phyloP scores from a whole-genome alignment of 2,329 filamentous ascomycete species.

The Torrubiella hemipterigena region DNA sequence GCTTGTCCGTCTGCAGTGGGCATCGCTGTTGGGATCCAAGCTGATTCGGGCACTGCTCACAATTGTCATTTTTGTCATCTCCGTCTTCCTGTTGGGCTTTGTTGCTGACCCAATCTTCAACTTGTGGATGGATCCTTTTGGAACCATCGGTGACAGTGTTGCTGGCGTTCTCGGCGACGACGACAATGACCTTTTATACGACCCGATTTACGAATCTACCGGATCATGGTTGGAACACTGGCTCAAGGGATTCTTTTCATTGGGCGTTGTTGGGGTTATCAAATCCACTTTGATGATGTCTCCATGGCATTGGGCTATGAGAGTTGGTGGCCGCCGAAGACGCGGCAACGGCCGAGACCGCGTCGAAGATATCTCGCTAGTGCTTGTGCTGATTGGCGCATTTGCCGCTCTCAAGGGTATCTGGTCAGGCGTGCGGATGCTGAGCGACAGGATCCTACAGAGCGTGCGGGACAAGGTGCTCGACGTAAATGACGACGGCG shows the following conservation, averaged over 20 bases:
- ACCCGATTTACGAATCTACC: slow-evolving; percentile 34
- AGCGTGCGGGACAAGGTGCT: slow-evolving; percentile 68
- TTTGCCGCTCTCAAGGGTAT: slow-evolving; percentile 71
- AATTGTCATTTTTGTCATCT: slow-evolving; percentile 53
- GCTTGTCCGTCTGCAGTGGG: slow-evolving; percentile 66
- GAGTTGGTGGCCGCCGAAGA: slow-evolving; percentile 49
- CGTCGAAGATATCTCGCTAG: slow-evolving; percentile 66
- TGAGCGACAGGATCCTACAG: slow-evolving; percentile 63
- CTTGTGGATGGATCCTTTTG: slow-evolving; percentile 69
- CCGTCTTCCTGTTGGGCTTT: slow-evolving; percentile 78
- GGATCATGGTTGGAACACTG: slow-evolving; percentile 74
- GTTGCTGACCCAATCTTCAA: slow-evolving; percentile 87
- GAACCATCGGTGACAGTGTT: slow-evolving; percentile 43
- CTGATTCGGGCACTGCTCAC: slow-evolving; percentile 61
- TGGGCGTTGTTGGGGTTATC: slow-evolving; percentile 74
- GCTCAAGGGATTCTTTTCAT: slow-evolving; percentile 76
- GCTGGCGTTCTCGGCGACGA: slow-evolving; percentile 31
- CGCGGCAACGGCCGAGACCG: slow-evolving; percentile 63
- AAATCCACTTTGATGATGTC: slow-evolving; percentile 67
- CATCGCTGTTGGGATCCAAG: slow-evolving; percentile 54
- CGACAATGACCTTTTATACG: slow-evolving; percentile 15
- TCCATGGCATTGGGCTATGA: slow-evolving; percentile 66
- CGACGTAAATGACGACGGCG: slow-evolving; percentile 57
- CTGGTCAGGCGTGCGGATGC: slow-evolving; percentile 68
- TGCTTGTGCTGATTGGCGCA: slow-evolving; percentile 69